Percentiles rank a stretch among this genome's conserved stretches.
phyloP scores from a whole-genome alignment of 805 yeast species.

The Yarrowia porcina region DNA sequence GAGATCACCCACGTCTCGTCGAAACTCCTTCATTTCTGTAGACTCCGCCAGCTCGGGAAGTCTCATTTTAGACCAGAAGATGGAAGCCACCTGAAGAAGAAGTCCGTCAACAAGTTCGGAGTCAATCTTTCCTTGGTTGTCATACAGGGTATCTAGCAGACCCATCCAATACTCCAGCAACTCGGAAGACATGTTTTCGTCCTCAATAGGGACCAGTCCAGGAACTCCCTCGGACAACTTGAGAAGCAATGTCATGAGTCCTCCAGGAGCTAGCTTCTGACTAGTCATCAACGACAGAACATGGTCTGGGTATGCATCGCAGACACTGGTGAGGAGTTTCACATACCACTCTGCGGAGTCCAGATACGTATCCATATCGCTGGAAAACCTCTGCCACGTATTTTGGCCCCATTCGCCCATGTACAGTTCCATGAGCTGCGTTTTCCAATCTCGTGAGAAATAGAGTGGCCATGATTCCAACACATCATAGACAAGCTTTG shows the following conservation, averaged over 20 bases:
- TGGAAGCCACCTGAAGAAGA: slow-evolving; percentile 4
- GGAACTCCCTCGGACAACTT: slow-evolving; percentile 27
- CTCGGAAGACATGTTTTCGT: slow-evolving; percentile 33
- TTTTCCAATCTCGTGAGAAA: slow-evolving; percentile 11
- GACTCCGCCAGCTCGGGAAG: neutral
- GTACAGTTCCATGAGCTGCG: neutral
- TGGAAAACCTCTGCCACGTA: neutral
- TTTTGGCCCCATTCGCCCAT: slow-evolving; percentile 11
- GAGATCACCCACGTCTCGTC: slow-evolving; percentile 74
- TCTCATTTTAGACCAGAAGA: slow-evolving; percentile 9
- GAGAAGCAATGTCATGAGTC: slow-evolving; percentile 4
- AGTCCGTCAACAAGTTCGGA: slow-evolving; percentile 5
- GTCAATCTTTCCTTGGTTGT: slow-evolving; percentile 6
- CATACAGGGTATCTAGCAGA: slow-evolving; percentile 34
- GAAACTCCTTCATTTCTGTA: slow-evolving; percentile 59
- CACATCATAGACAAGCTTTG: slow-evolving; percentile 16
- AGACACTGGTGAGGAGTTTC: neutral
- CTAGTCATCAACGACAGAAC: neutral
- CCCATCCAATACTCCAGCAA: slow-evolving; percentile 40
- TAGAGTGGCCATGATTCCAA: slow-evolving; percentile 9
- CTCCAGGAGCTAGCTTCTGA: slow-evolving; percentile 8
- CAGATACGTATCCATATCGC: neutral
- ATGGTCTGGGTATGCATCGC: slow-evolving; percentile 8
- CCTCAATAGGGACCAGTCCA: slow-evolving; percentile 33
- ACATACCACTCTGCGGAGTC: slow-evolving; percentile 22